Percentiles rank a stretch among this genome's conserved stretches.
Evolutionary conservation across 345 rosid genomes (phyloP).

Genomic region (Rubroshorea leprosula): DNA sequence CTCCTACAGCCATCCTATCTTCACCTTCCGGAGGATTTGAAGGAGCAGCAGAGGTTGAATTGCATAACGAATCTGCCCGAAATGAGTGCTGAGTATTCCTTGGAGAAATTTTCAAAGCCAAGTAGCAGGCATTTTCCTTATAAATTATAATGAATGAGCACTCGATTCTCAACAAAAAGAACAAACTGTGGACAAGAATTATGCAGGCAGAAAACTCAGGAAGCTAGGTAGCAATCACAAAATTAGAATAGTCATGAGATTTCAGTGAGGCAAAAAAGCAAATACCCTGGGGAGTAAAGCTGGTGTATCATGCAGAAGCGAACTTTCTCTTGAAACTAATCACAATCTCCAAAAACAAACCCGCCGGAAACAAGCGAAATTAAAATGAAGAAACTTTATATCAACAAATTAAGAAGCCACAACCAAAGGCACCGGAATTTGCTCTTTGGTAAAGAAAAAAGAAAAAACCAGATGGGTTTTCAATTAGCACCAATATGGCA

Average conservation of each 20-base stretch:
- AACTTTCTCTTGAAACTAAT: no score
- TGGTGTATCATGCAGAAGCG: constrained; percentile 9
- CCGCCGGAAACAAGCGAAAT: constrained; percentile 1
- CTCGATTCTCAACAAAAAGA: background rate
- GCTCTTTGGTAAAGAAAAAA: no score
- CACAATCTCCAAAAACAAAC: constrained; percentile 10
- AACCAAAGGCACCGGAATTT: background rate
- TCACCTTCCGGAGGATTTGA: constrained; percentile 37
- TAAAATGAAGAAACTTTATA: background rate
- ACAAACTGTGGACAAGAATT: background rate
- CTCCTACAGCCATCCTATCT: constrained; percentile 17
- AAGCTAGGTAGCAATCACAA: background rate
- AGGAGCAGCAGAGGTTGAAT: constrained; percentile 33
- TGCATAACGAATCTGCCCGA: constrained; percentile 41
- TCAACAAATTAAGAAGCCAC: background rate
- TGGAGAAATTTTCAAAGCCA: background rate
- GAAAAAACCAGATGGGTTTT: constrained; percentile 18
- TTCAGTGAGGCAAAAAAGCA: constrained; percentile 34
- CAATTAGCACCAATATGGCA: no score
- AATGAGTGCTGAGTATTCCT: constrained; percentile 60
- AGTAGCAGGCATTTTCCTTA: background rate
- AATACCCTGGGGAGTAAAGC: constrained; percentile 26
- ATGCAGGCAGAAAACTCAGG: background rate
- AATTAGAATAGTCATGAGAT: constrained; percentile 27
- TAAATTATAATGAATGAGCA: background rate